phyloP scores from a whole-genome alignment of 257 asterid genomes.

The Linaria vulgaris region DNA sequence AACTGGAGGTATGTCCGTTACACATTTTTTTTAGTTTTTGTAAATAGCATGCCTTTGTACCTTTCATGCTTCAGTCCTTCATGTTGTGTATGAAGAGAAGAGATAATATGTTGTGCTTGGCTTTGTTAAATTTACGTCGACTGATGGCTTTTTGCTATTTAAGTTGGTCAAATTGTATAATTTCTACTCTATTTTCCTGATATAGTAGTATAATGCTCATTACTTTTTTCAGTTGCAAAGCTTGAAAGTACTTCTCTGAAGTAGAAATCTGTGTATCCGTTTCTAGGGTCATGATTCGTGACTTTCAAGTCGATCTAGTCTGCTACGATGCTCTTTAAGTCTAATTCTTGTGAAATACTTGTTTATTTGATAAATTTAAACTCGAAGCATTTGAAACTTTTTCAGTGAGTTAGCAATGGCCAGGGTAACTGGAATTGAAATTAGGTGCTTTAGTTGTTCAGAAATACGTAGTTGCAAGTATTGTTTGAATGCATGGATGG shows the following conservation, averaged over 20 bases:
- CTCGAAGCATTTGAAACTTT: too few relatives aligned
- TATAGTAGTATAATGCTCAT: not conserved
- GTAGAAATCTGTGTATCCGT: not conserved
- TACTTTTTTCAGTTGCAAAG: not conserved
- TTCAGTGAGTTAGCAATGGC: too few relatives aligned
- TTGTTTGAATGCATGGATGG: too few relatives aligned
- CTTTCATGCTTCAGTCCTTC: too few relatives aligned
- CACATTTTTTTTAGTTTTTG: conserved; percentile 7
- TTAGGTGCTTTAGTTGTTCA: too few relatives aligned
- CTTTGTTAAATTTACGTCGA: not conserved
- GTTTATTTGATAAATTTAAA: too few relatives aligned
- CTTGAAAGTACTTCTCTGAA: not conserved
- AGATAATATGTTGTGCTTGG: not conserved
- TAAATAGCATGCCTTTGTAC: not conserved
- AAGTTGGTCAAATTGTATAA: not conserved
- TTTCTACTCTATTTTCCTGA: not conserved
- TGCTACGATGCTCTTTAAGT: too few relatives aligned
- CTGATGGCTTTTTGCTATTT: not conserved
- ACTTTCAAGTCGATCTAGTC: not conserved
- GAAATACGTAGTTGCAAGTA: too few relatives aligned
- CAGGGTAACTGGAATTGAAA: too few relatives aligned
- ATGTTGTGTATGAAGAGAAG: not conserved
- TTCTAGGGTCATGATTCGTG: not conserved
- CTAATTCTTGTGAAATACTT: too few relatives aligned
- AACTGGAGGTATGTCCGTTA: conserved; percentile 58